phyloP scores from a whole-genome alignment of 176 grass and related monocot genomes.

The Poa pratensis region DNA sequence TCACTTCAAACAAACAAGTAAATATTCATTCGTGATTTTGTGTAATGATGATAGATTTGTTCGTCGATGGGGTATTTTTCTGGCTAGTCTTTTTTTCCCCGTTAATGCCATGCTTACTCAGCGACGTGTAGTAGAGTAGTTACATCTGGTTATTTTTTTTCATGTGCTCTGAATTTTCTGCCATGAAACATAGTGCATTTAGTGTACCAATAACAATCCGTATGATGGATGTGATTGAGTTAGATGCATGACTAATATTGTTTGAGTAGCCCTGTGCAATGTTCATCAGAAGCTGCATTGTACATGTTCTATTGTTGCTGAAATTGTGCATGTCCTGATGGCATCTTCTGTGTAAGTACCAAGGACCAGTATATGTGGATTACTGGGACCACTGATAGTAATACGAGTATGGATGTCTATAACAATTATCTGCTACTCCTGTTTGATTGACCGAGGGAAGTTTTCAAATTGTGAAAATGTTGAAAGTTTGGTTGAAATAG shows the following conservation, averaged over 20 bases:
- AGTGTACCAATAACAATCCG: not conserved
- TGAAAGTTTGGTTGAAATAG: not conserved
- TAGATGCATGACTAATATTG: constrained; percentile 20
- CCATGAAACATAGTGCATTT: not conserved
- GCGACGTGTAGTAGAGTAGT: not conserved
- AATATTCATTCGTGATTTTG: no score
- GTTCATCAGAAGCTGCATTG: not conserved
- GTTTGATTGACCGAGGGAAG: not conserved
- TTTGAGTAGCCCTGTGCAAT: not conserved
- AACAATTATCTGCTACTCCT: not conserved
- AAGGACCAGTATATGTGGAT: not conserved
- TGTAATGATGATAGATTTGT: no score
- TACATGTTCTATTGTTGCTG: not conserved
- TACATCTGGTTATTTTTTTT: not conserved
- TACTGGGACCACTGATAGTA: not conserved
- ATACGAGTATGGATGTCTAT: not conserved
- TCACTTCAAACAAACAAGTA: not conserved
- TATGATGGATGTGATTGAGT: not conserved
- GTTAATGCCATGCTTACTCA: not conserved
- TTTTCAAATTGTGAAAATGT: not conserved
- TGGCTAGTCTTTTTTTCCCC: not conserved
- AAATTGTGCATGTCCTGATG: constrained; percentile 5
- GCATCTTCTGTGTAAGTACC: not conserved
- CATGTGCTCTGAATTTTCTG: not conserved
- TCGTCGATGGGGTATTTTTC: no score